These are phyloP conservation scores for Fusarium fracticaudum DNA, from an alignment of 2,329 filamentous ascomycete genomes.

Conservation along the genomic window DNA sequence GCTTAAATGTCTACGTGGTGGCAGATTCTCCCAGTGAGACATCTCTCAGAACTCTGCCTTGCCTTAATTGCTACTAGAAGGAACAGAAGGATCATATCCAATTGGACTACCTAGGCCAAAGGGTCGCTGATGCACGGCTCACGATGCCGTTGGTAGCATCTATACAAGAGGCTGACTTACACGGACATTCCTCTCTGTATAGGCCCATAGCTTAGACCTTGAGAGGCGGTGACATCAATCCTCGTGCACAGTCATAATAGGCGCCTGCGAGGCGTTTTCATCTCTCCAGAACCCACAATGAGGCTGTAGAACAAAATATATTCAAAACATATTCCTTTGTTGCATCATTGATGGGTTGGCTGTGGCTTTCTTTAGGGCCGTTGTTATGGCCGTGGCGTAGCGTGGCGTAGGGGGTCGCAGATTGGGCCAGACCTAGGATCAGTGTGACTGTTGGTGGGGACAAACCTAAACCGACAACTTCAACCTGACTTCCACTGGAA, in stretches of 20 bases:
- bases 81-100: background rate
- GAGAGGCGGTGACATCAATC: constrained; percentile 1
- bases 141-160: background rate
- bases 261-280: constrained; percentile 24
- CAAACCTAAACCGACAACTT: constrained; percentile 30
- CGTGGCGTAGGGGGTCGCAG: constrained; percentile 39
- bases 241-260: background rate
- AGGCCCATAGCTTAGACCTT: background rate
- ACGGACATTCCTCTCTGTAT: background rate
- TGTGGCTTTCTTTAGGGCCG: constrained; percentile 30
- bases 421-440: constrained; percentile 36
- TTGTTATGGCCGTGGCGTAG: constrained; percentile 30
- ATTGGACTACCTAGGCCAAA: background rate
- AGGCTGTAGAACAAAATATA: constrained; percentile 11
- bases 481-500: constrained; percentile 14
- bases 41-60: constrained; percentile 10
- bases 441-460: constrained; percentile 25
- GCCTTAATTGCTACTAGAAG: background rate
- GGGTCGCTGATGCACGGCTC: background rate
- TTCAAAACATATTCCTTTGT: constrained; percentile 15
- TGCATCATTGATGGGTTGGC: constrained; percentile 15
- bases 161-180: constrained; percentile 7
- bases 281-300: background rate
- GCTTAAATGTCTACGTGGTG: constrained; percentile 8
- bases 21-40: background rate